phyloP scores from a whole-genome alignment of 306 rosid genomes.

The Dalbergia oliveri region DNA sequence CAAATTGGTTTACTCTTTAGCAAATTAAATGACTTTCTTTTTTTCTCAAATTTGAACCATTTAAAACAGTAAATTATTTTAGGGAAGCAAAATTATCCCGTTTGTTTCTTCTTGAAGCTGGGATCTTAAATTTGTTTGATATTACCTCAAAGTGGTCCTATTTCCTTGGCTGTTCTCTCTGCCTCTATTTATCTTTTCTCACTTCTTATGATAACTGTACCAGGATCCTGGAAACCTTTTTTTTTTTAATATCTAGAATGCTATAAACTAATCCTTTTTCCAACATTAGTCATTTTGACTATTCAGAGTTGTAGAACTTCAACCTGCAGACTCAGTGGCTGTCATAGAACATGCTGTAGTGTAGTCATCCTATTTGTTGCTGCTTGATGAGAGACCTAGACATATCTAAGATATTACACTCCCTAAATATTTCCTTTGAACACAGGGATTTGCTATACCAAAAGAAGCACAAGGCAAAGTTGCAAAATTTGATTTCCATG shows the following conservation, averaged over 20 bases:
- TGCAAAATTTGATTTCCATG: conserved; percentile 84
- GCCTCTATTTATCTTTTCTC: neutral
- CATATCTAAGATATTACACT: neutral
- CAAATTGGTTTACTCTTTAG: conserved; percentile 14
- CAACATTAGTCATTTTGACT: conserved; percentile 26
- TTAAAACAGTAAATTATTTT: neutral
- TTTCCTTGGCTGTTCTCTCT: conserved; percentile 29
- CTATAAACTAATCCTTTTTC: conserved; percentile 24
- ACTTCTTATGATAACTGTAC: conserved; percentile 26
- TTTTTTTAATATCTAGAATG: conserved; percentile 1
- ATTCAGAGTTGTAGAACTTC: conserved; percentile 36
- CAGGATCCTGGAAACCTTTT: neutral
- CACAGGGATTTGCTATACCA: conserved; percentile 92
- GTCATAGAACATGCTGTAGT: conserved; percentile 33
- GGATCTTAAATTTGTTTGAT: conserved; percentile 15
- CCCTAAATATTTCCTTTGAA: conserved; percentile 35
- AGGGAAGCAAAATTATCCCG: neutral
- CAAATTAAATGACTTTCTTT: neutral
- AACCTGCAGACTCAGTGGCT: conserved; percentile 36
- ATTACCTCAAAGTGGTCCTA: conserved; percentile 15
- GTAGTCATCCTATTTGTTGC: neutral
- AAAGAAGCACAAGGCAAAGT: conserved; percentile 83
- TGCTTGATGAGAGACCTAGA: neutral
- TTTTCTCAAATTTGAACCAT: conserved; percentile 32
- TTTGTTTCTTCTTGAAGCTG: neutral